Evolutionary conservation across 106 monocot genomes (phyloP).

Genomic region (Acorus gramineus): DNA sequence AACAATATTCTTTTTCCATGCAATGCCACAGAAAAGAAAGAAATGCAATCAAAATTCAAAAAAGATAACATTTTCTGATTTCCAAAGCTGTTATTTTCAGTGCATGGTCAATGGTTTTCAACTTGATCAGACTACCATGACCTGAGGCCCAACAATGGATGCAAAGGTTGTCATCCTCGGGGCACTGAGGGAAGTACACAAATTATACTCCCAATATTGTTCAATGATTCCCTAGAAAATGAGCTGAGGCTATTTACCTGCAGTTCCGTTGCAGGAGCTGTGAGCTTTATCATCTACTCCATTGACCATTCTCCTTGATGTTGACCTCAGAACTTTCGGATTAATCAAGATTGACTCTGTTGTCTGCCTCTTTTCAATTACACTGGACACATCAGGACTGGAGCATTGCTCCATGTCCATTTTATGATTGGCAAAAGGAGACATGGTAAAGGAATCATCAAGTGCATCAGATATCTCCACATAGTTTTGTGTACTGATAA

Average conservation of each 20-base stretch:
- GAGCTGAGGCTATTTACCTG: background rate
- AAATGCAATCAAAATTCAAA: too few relatives aligned
- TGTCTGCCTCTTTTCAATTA: constrained; percentile 11
- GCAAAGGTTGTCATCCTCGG: too few relatives aligned
- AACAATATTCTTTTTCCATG: too few relatives aligned
- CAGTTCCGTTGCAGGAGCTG: background rate
- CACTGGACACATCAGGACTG: constrained; percentile 13
- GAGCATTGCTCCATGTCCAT: constrained; percentile 13
- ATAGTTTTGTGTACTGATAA: constrained; percentile 53
- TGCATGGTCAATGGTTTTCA: too few relatives aligned
- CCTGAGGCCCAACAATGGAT: too few relatives aligned
- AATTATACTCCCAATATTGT: too few relatives aligned
- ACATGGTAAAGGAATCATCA: constrained; percentile 82
- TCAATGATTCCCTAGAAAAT: constrained; percentile 4
- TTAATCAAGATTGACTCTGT: constrained; percentile 5
- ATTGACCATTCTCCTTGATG: background rate
- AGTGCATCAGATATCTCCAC: constrained; percentile 51
- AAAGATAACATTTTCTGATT: too few relatives aligned
- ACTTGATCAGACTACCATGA: too few relatives aligned
- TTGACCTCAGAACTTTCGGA: constrained; percentile 6
- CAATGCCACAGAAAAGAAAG: too few relatives aligned
- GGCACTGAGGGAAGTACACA: too few relatives aligned
- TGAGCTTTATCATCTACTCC: background rate
- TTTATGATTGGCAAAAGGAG: constrained; percentile 36
- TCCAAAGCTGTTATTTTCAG: too few relatives aligned